Evolutionary conservation across 2,329 filamentous ascomycete genomes (phyloP).

Genomic region (Xylaria sp.): DNA sequence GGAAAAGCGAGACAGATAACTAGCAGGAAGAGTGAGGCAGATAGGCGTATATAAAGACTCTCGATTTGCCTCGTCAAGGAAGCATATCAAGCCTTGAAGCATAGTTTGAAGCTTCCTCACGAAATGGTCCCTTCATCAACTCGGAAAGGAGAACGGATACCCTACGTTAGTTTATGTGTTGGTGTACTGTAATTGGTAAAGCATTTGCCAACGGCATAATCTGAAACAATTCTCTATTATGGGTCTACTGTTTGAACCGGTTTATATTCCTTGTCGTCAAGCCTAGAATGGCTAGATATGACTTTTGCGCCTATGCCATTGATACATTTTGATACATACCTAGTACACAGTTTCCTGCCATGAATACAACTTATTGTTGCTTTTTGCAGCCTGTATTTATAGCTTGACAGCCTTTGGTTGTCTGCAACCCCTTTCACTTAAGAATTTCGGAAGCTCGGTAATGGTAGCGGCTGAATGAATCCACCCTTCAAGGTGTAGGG

Average conservation of each 20-base stretch:
- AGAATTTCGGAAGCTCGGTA: neutral
- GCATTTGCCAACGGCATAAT: neutral
- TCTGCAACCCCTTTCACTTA: neutral
- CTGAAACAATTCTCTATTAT: neutral
- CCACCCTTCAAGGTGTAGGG: neutral
- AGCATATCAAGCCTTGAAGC: neutral
- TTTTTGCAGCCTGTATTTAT: neutral
- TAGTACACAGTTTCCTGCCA: neutral
- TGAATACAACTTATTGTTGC: neutral
- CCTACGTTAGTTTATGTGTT: neutral
- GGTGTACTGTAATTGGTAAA: neutral
- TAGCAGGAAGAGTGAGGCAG: neutral
- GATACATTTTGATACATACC: neutral
- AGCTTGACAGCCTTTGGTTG: no score
- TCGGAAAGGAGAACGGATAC: constrained; percentile 2
- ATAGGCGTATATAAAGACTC: neutral
- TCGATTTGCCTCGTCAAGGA: neutral
- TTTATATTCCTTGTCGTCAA: neutral
- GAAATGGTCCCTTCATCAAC: neutral
- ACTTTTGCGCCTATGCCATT: neutral
- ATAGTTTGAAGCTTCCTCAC: neutral
- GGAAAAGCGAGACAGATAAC: no score
- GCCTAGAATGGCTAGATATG: neutral
- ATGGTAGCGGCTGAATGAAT: neutral
- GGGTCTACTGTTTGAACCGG: neutral